Percentiles rank a stretch among this genome's conserved stretches.
Conservation (phyloP, 2,329 filamentous ascomycete genomes). For the Hypoxylon sp. region DNA sequence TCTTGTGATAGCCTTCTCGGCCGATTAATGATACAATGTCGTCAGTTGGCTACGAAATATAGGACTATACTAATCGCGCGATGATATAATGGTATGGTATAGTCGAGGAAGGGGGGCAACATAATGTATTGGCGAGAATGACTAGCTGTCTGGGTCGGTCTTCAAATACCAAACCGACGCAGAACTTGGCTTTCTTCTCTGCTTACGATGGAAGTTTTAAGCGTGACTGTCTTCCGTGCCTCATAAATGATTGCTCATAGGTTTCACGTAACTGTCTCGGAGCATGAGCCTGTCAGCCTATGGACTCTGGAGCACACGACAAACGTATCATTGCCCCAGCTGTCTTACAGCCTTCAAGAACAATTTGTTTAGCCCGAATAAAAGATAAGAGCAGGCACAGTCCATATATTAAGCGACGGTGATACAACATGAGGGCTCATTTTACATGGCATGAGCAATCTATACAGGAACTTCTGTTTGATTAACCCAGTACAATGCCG, state of each 20-base stretch:
- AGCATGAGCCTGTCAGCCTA: neutral
- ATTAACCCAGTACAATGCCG: conserved; percentile 1
- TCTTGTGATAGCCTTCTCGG: neutral
- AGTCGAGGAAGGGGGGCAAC: neutral
- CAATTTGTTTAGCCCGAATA: neutral
- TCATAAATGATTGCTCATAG: neutral
- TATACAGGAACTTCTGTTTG: conserved; percentile 9
- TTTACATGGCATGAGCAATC: conserved; percentile 21
- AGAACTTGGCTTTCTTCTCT: neutral
- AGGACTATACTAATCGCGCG: neutral
- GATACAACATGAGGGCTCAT: conserved; percentile 25
- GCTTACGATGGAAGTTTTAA: neutral
- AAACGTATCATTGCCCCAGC: neutral
- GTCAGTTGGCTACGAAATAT: neutral
- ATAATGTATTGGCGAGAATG: neutral
- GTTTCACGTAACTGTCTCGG: neutral
- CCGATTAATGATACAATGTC: neutral
- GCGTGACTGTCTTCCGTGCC: neutral
- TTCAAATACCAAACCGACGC: neutral
- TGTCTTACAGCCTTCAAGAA: conserved; percentile 5
- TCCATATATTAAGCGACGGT: conserved; percentile 12
- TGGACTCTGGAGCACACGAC: neutral
- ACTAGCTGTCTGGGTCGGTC: neutral
- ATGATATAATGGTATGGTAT: neutral
- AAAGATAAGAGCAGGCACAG: neutral